A percentile compares a stretch with the other conserved stretches of the same genome.
These are phyloP conservation scores for Populus hybrid DNA, from an alignment of 441 rosid species.

Conservation along the genomic window DNA sequence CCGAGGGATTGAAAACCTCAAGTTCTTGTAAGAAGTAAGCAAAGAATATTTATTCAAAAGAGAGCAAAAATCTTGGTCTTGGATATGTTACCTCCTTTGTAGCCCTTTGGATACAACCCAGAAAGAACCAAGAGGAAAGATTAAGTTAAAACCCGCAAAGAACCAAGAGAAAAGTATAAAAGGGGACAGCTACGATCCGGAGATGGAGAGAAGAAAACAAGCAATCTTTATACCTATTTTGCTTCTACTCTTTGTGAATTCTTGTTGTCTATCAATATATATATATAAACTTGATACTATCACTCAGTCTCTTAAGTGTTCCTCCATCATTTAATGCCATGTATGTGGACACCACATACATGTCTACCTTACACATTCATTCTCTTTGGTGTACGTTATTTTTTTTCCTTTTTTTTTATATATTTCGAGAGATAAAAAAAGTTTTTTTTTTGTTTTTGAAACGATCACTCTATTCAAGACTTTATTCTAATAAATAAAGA, in stretches of 20 bases:
- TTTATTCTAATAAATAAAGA: too few relatives aligned
- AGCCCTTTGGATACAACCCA: neutral
- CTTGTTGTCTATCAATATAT: constrained; percentile 10
- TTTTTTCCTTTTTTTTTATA: neutral
- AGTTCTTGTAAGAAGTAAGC: neutral
- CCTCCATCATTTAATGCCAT: constrained; percentile 30
- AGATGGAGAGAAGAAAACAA: constrained; percentile 38
- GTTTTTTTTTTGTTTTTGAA: too few relatives aligned
- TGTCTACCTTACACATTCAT: constrained; percentile 15
- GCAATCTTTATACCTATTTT: constrained; percentile 24
- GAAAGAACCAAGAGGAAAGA: constrained; percentile 34
- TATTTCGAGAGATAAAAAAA: neutral
- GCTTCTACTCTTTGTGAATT: constrained; percentile 16
- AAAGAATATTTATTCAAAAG: neutral
- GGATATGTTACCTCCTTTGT: constrained; percentile 11
- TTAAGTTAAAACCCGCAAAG: constrained; percentile 16
- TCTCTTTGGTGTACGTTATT: neutral
- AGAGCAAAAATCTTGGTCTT: neutral
- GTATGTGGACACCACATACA: constrained; percentile 20
- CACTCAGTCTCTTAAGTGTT: neutral
- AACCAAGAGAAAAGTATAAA: constrained; percentile 37
- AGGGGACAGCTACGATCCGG: constrained; percentile 41
- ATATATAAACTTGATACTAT: neutral
- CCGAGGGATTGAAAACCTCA: neutral
- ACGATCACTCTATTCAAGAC: too few relatives aligned